Percentiles rank a stretch among this genome's conserved stretches.
Conservation (phyloP, 2,329 filamentous ascomycete species). For the Talaromyces sp. region DNA sequence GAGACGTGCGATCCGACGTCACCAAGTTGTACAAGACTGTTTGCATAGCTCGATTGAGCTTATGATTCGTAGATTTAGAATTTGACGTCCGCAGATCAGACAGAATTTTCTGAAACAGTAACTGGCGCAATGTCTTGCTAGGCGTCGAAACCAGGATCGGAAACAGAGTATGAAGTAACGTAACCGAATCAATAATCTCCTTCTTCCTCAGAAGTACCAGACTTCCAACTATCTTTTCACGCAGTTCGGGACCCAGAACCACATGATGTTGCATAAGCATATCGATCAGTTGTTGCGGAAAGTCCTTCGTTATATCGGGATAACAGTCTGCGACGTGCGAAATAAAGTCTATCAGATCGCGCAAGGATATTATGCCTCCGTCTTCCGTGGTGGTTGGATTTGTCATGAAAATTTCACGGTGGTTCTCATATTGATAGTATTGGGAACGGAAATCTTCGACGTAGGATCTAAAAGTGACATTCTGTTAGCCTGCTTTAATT, state of each 20-base stretch:
- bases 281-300: conserved; percentile 75
- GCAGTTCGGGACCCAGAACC: conserved; percentile 75
- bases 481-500: neutral
- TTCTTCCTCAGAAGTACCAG: conserved; percentile 85
- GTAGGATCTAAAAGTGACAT: conserved; percentile 63
- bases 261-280: conserved; percentile 82
- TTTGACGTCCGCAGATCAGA: conserved; percentile 88
- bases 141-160: conserved; percentile 88
- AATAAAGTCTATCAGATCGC: conserved; percentile 89
- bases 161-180: conserved; percentile 85
- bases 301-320: conserved; percentile 72
- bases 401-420: conserved; percentile 85
- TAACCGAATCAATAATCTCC: conserved; percentile 82
- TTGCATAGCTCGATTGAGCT: conserved; percentile 88
- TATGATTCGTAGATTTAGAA: conserved; percentile 83
- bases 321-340: conserved; percentile 94
- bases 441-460: conserved; percentile 84
- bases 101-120: conserved; percentile 87
- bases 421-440: conserved; percentile 86
- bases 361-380: conserved; percentile 72
- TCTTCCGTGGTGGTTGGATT: conserved; percentile 76
- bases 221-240: conserved; percentile 92
- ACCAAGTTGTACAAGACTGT: conserved; percentile 90
- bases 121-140: conserved; percentile 79
- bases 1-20: conserved; percentile 77